Conservation (phyloP, 75 land plant genomes). For the Ceratopteris richardii region DNA sequence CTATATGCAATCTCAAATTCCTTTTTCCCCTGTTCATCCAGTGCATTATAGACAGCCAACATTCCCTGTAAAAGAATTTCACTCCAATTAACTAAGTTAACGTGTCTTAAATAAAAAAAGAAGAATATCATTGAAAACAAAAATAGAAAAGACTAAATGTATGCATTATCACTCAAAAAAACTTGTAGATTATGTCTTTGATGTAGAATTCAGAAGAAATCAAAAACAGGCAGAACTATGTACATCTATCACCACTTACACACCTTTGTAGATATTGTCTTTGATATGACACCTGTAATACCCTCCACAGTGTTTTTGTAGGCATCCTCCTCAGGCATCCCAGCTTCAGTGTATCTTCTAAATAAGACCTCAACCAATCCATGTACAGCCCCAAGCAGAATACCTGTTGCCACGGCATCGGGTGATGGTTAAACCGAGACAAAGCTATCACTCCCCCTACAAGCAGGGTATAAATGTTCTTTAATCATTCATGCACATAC, state of each 20-base stretch:
- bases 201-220: too few relatives aligned
- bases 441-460: not conserved
- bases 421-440: not conserved
- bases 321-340: slow-evolving; percentile 85
- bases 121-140: too few relatives aligned
- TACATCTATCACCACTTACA: not conserved
- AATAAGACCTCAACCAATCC: slow-evolving; percentile 92
- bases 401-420: slow-evolving; percentile 44
- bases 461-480: too few relatives aligned
- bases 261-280: slow-evolving; percentile 87
- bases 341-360: slow-evolving; percentile 90
- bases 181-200: too few relatives aligned
- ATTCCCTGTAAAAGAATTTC: slow-evolving; percentile 65
- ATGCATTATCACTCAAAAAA: too few relatives aligned
- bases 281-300: slow-evolving; percentile 83
- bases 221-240: too few relatives aligned
- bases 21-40: slow-evolving; percentile 70
- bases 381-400: slow-evolving; percentile 95
- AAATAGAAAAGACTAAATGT: too few relatives aligned
- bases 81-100: too few relatives aligned
- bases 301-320: slow-evolving; percentile 98
- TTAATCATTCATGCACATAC: too few relatives aligned
- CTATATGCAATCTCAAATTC: slow-evolving; percentile 89
- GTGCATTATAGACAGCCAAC: slow-evolving; percentile 71
- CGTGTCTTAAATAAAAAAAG: too few relatives aligned